phyloP scores from a whole-genome alignment of 108 stramenopile species.

The Nitzschia sp. region DNA sequence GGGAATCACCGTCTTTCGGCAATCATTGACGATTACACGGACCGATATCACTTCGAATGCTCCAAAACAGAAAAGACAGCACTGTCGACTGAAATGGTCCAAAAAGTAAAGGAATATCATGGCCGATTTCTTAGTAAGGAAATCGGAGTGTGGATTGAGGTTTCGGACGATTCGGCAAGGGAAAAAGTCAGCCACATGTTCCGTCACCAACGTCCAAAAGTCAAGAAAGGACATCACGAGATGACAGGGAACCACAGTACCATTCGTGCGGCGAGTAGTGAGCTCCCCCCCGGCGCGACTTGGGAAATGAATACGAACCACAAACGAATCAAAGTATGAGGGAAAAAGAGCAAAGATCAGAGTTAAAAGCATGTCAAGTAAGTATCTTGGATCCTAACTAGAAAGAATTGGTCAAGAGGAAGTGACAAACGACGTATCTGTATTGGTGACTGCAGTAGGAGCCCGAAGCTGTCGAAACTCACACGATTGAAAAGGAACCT shows the following conservation, averaged over 20 bases:
- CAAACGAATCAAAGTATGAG: too few relatives aligned
- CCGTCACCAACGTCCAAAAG: constrained; percentile 30
- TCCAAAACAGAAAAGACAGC: constrained; percentile 19
- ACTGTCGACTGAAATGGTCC: constrained; percentile 8
- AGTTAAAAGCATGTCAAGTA: too few relatives aligned
- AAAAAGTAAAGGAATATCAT: background rate
- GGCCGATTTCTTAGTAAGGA: constrained; percentile 23
- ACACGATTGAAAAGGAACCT: too few relatives aligned
- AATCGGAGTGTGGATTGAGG: constrained; percentile 17
- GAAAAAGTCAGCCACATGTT: constrained; percentile 26
- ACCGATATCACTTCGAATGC: constrained; percentile 1
- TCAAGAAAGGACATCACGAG: background rate
- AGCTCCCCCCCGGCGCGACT: too few relatives aligned
- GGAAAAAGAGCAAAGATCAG: too few relatives aligned
- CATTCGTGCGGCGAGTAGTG: too few relatives aligned
- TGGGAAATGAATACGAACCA: too few relatives aligned
- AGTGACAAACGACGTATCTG: too few relatives aligned
- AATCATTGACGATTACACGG: constrained; percentile 7
- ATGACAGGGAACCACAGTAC: constrained; percentile 8
- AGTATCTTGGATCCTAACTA: too few relatives aligned
- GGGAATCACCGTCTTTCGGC: constrained; percentile 21
- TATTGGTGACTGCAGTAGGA: too few relatives aligned
- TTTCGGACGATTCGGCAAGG: constrained; percentile 7
- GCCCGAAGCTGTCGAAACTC: too few relatives aligned
- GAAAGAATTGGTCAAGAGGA: too few relatives aligned